phyloP scores from a whole-genome alignment of 176 grass and related monocot genomes.

The Aegilops speltoides region DNA sequence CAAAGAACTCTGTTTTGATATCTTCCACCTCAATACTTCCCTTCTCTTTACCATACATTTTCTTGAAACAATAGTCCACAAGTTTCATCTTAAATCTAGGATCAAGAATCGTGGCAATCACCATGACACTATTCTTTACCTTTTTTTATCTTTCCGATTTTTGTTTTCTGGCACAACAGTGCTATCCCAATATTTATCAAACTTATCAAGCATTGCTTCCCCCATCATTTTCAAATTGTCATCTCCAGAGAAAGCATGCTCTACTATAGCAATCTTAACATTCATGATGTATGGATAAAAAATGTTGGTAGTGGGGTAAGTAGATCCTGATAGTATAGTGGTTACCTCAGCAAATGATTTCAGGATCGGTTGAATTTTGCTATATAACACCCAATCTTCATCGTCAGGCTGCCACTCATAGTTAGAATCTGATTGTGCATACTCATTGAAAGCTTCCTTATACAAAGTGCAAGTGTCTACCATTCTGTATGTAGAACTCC shows the following conservation, averaged over 20 bases:
- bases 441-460: too few relatives aligned
- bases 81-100: background rate
- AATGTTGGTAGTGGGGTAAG: background rate
- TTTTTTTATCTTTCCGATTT: background rate
- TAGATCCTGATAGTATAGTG: background rate
- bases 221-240: background rate
- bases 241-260: background rate
- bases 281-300: background rate
- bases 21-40: background rate
- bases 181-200: background rate
- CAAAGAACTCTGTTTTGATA: too few relatives aligned
- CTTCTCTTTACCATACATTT: background rate
- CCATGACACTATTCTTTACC: background rate
- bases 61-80: background rate
- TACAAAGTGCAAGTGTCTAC: too few relatives aligned
- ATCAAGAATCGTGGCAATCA: background rate
- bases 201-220: background rate
- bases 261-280: background rate
- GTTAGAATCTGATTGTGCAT: background rate
- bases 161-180: background rate
- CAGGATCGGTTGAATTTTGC: background rate
- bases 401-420: background rate
- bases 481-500: too few relatives aligned
- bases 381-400: background rate
- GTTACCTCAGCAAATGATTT: background rate